phyloP scores from a whole-genome alignment of 2,329 filamentous ascomycete genomes.

The Pseudogymnoascus verrucosus region DNA sequence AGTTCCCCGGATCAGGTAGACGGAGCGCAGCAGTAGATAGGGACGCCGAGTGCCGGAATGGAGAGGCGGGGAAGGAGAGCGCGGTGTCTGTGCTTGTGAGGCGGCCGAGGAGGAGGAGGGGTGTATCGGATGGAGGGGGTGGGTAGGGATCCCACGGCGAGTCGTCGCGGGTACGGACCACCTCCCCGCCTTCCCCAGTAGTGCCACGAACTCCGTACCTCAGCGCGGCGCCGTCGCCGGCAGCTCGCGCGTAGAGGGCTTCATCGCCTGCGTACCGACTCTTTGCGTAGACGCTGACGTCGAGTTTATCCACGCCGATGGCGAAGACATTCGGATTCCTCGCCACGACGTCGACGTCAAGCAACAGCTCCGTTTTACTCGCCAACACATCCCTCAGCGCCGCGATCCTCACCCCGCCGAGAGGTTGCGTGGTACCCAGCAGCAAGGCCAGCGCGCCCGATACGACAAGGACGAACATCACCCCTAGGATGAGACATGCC shows the following conservation, averaged over 20 bases:
- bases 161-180: conserved; percentile 25
- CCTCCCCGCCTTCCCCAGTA: conserved; percentile 28
- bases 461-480: conserved; percentile 73
- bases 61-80: conserved; percentile 80
- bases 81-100: conserved; percentile 83
- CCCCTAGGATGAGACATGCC: conserved; percentile 76
- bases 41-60: conserved; percentile 66
- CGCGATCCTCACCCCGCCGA: conserved; percentile 69
- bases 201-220: neutral
- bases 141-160: conserved; percentile 22
- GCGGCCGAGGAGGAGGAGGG: conserved; percentile 86
- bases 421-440: conserved; percentile 82
- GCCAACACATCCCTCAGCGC: conserved; percentile 85
- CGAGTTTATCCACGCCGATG: conserved; percentile 76
- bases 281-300: conserved; percentile 90
- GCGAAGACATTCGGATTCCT: conserved; percentile 90
- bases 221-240: conserved; percentile 41
- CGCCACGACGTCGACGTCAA: conserved; percentile 81
- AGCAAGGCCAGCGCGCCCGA: conserved; percentile 84
- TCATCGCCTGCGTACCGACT: conserved; percentile 69
- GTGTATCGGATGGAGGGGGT: conserved; percentile 45
- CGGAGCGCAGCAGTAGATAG: conserved; percentile 77
- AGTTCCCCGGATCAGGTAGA: conserved; percentile 75
- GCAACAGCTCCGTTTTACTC: conserved; percentile 89
- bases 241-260: neutral